Evolutionary conservation across 1,284 basidiomycete species (phyloP).

Genomic region (Tranzscheliella williamsii): DNA sequence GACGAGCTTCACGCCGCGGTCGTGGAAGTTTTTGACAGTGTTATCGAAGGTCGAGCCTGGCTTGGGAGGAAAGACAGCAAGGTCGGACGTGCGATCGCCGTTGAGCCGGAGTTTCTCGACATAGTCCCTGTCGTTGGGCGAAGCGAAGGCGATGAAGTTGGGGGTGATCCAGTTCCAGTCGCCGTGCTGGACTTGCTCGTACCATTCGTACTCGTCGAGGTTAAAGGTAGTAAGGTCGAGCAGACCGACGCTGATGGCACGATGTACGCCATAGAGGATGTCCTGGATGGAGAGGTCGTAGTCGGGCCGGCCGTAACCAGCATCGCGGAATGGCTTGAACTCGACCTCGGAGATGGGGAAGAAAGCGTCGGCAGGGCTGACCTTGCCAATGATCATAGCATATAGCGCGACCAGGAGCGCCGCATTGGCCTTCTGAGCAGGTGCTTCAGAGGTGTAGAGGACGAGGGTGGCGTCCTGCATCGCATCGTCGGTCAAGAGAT

Average conservation of each 20-base stretch:
- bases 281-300: conserved; percentile 85
- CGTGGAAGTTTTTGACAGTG: conserved; percentile 88
- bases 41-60: conserved; percentile 62
- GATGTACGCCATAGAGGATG: conserved; percentile 91
- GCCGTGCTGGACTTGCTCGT: conserved; percentile 69
- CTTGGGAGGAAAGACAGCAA: conserved; percentile 8
- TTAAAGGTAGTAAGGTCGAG: conserved; percentile 88
- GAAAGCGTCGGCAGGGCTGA: conserved; percentile 92
- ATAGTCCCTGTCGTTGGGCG: conserved; percentile 66
- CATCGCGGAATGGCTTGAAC: conserved; percentile 88
- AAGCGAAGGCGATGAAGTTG: conserved; percentile 81
- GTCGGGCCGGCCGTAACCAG: conserved; percentile 87
- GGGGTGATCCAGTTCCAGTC: conserved; percentile 91
- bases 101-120: conserved; percentile 46
- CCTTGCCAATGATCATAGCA: conserved; percentile 83
- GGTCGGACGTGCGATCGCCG: conserved; percentile 54
- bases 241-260: conserved; percentile 84
- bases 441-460: conserved; percentile 83
- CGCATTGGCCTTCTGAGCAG: conserved; percentile 87
- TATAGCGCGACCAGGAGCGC: conserved; percentile 89
- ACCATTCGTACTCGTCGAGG: conserved; percentile 82
- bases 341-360: conserved; percentile 72
- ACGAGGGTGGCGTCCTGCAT: conserved; percentile 73
- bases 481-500: conserved; percentile 43
- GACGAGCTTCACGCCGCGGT: conserved; percentile 84